Conservation (phyloP, 2,329 filamentous ascomycete genomes). For the Kalmusia sp. region DNA sequence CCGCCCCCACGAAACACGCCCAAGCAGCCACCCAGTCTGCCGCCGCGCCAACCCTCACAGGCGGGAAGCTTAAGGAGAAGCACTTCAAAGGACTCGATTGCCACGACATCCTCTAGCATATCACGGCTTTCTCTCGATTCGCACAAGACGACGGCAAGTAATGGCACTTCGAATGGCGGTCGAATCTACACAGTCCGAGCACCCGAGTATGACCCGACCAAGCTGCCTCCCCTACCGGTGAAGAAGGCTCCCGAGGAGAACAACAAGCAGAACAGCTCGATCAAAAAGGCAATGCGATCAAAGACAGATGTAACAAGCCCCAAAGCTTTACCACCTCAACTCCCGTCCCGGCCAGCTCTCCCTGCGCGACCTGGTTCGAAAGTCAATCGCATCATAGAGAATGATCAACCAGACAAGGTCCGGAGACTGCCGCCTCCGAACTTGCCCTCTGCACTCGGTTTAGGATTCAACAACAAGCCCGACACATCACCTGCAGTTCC, state of each 20-base stretch:
- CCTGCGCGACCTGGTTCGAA: constrained; percentile 27
- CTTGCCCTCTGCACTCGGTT: constrained; percentile 55
- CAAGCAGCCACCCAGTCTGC: constrained; percentile 49
- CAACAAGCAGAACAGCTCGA: constrained; percentile 45
- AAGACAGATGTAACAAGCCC: constrained; percentile 32
- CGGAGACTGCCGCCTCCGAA: constrained; percentile 44
- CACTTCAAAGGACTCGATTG: constrained; percentile 57
- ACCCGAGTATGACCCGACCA: constrained; percentile 63
- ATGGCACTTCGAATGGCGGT: constrained; percentile 26
- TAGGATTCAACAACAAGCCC: constrained; percentile 52
- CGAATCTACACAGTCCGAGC: constrained; percentile 54
- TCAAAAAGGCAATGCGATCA: constrained; percentile 47
- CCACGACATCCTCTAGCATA: constrained; percentile 56
- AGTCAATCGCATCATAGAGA: constrained; percentile 9
- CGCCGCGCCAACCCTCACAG: constrained; percentile 53
- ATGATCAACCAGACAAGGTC: constrained; percentile 26
- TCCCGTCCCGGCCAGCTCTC: constrained; percentile 36
- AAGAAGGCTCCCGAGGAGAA: constrained; percentile 54
- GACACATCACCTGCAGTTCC: constrained; percentile 40
- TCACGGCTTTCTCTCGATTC: constrained; percentile 60
- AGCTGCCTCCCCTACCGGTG: constrained; percentile 62
- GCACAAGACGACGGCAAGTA: constrained; percentile 49
- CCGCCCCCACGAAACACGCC: constrained; percentile 57
- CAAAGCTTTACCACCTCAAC: constrained; percentile 33
- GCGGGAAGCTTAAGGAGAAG: constrained; percentile 38